These are phyloP conservation scores for Scheffersomyces stambukii DNA, from an alignment of 1,139 yeast genomes.

Conservation along the genomic window DNA sequence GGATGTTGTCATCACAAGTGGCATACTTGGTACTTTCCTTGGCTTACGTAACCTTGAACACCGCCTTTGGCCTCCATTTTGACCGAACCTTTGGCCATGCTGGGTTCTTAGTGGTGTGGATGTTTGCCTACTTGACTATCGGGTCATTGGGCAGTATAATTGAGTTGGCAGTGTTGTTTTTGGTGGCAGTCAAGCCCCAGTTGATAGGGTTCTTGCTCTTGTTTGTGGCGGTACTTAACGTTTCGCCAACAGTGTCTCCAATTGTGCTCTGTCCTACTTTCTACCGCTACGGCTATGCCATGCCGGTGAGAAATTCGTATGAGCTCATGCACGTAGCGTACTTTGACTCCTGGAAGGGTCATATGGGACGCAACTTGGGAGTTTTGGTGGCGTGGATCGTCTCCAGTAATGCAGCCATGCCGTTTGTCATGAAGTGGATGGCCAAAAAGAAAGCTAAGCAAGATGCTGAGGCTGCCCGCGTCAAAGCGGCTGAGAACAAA, in stretches of 20 bases:
- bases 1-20: constrained; percentile 38
- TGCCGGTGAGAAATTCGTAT: constrained; percentile 47
- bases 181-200: constrained; percentile 37
- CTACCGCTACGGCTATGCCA: constrained; percentile 48
- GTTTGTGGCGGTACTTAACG: constrained; percentile 39
- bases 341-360: constrained; percentile 42
- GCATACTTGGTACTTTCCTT: constrained; percentile 41
- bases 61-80: constrained; percentile 40
- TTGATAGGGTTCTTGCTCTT: constrained; percentile 46
- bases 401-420: constrained; percentile 32
- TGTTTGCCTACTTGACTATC: constrained; percentile 40
- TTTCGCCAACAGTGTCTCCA: constrained; percentile 47
- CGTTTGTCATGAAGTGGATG: constrained; percentile 31
- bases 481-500: too few relatives aligned
- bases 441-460: constrained; percentile 14
- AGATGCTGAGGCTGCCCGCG: constrained; percentile 7
- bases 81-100: constrained; percentile 35
- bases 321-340: constrained; percentile 44
- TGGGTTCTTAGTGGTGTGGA: constrained; percentile 51
- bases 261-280: constrained; percentile 42
- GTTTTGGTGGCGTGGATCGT: constrained; percentile 46
- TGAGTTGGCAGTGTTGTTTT: constrained; percentile 37
- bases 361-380: constrained; percentile 45
- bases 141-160: constrained; percentile 50
- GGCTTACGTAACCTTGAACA: constrained; percentile 36